These are phyloP conservation scores for Diphasiastrum complanatum DNA, from an alignment of 83 land plant genomes.

Conservation along the genomic window DNA sequence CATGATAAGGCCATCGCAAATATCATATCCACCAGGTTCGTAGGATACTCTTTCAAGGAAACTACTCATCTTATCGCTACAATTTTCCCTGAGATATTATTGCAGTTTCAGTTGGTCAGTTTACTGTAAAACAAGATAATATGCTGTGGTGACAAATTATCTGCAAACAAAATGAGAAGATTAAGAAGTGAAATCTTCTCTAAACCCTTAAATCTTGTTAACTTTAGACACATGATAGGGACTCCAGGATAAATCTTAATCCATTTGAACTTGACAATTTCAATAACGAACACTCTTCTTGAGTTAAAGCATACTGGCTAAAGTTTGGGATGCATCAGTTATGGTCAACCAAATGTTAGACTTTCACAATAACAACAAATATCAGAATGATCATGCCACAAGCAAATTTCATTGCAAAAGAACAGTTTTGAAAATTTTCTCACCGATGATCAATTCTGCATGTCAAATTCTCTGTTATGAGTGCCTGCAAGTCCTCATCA, in stretches of 20 bases:
- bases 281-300: neutral
- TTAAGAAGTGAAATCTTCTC: too few species aligned
- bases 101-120: neutral
- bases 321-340: neutral
- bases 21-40: constrained; percentile 44
- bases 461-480: constrained; percentile 40
- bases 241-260: too few species aligned
- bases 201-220: too few species aligned
- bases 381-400: neutral
- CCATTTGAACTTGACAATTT: too few species aligned
- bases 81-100: constrained; percentile 33
- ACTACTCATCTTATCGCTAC: constrained; percentile 39
- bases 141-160: neutral
- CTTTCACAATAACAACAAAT: neutral
- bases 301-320: neutral
- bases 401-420: neutral
- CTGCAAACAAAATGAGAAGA: neutral
- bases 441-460: constrained; percentile 65
- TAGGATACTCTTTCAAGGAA: constrained; percentile 48
- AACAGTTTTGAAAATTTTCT: neutral
- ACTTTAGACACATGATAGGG: too few species aligned
- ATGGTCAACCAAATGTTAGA: too few species aligned
- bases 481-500: constrained; percentile 44
- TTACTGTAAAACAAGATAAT: neutral
- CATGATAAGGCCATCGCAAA: constrained; percentile 45